A percentile compares a stretch with the other conserved stretches of the same genome.
Evolutionary conservation across 768 basidiomycete genomes (phyloP).

Genomic region (Brasilioporus rufonigricans): DNA sequence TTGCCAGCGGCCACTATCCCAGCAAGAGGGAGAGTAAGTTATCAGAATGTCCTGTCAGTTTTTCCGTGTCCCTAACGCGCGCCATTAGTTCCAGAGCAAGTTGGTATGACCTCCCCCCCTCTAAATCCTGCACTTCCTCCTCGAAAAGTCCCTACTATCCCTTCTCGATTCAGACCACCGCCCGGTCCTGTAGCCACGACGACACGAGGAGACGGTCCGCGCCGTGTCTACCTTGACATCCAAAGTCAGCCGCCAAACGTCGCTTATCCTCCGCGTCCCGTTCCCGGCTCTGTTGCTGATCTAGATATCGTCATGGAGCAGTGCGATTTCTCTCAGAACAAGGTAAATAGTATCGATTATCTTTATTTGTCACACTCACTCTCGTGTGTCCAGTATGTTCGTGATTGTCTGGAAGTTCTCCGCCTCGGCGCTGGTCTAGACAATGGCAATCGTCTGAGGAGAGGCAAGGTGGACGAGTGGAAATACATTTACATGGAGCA

Average conservation of each 20-base stretch:
- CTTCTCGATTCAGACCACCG: slow-evolving; percentile 46
- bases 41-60: neutral
- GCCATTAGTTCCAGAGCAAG: slow-evolving; percentile 62
- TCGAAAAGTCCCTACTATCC: slow-evolving; percentile 42
- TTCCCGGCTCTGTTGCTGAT: slow-evolving; percentile 82
- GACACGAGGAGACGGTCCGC: slow-evolving; percentile 73
- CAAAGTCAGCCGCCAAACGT: slow-evolving; percentile 57
- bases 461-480: slow-evolving; percentile 80
- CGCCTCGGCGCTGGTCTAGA: slow-evolving; percentile 90
- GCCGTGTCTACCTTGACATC: slow-evolving; percentile 75
- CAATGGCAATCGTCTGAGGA: slow-evolving; percentile 67
- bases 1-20: slow-evolving; percentile 91
- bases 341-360: slow-evolving; percentile 41
- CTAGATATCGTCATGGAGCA: slow-evolving; percentile 88
- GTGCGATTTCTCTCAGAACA: slow-evolving; percentile 84
- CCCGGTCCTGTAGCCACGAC: slow-evolving; percentile 48
- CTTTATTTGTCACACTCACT: slow-evolving; percentile 9
- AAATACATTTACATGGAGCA: slow-evolving; percentile 85
- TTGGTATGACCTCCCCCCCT: slow-evolving; percentile 54
- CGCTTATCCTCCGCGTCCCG: slow-evolving; percentile 86
- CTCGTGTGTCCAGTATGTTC: slow-evolving; percentile 67
- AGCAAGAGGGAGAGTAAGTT: slow-evolving; percentile 72
- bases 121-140: slow-evolving; percentile 77
- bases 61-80: neutral
- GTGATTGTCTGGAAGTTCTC: slow-evolving; percentile 93